Conservation (phyloP, 2,329 filamentous ascomycete species). For the Monilinia fructicola region DNA sequence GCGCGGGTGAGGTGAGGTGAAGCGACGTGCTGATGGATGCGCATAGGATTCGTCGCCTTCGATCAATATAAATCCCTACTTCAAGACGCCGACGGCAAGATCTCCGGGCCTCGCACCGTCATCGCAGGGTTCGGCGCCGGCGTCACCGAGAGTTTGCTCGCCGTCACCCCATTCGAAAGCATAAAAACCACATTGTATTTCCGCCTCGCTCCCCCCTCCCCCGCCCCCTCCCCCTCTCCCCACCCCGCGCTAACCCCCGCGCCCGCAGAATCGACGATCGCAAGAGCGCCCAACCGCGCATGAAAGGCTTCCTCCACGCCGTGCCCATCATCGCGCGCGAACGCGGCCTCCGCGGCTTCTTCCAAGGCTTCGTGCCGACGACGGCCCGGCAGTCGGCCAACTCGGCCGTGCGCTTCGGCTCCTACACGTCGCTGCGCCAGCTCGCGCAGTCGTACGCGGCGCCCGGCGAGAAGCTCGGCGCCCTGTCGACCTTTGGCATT, state of each 20-base stretch:
- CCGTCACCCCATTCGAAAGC: slow-evolving; percentile 94
- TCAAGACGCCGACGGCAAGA: slow-evolving; percentile 79
- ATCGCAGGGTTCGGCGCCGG: slow-evolving; percentile 93
- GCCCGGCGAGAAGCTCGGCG: slow-evolving; percentile 91
- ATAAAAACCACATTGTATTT: slow-evolving; percentile 89
- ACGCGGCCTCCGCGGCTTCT: slow-evolving; percentile 86
- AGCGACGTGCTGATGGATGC: background rate
- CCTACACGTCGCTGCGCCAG: slow-evolving; percentile 88
- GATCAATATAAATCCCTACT: slow-evolving; percentile 88
- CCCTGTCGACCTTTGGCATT: slow-evolving; percentile 83
- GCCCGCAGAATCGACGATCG: slow-evolving; percentile 80
- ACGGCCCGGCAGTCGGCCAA: slow-evolving; percentile 94
- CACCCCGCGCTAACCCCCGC: too few species aligned
- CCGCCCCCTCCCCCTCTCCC: too few species aligned
- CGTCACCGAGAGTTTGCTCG: slow-evolving; percentile 87
- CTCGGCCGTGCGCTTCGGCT: slow-evolving; percentile 84
- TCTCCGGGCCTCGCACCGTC: slow-evolving; percentile 87
- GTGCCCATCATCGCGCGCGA: slow-evolving; percentile 84
- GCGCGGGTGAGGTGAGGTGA: too few species aligned
- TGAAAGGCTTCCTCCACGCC: slow-evolving; percentile 90
- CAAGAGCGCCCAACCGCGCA: slow-evolving; percentile 78
- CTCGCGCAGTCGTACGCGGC: slow-evolving; percentile 88
- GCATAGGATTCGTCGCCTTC: slow-evolving; percentile 83
- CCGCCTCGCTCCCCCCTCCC: background rate
- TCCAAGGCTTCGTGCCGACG: slow-evolving; percentile 94